Conservation (phyloP, 1,284 basidiomycete species). For the Exobasidium rhododendri region DNA sequence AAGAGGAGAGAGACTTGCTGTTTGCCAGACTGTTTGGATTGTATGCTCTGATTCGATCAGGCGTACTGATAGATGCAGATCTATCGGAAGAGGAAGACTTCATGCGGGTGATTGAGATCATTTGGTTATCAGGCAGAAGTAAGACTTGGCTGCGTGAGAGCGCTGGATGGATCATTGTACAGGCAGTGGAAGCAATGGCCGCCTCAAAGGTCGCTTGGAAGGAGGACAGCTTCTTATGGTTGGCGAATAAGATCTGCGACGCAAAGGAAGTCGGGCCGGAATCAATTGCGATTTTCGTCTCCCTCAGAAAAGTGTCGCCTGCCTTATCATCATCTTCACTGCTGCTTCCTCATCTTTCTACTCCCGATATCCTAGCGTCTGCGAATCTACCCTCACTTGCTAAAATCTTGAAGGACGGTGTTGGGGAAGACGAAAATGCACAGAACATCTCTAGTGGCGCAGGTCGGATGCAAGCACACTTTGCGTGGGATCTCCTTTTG, state of each 20-base stretch:
- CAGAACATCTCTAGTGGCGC: conserved; percentile 49
- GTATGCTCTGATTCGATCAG: conserved; percentile 57
- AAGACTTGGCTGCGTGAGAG: conserved; percentile 91
- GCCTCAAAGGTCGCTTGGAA: conserved; percentile 3
- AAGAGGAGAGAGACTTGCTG: conserved; percentile 85
- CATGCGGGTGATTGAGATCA: conserved; percentile 64
- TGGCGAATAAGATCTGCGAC: conserved; percentile 23
- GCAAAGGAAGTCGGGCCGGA: conserved; percentile 73
- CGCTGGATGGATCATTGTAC: conserved; percentile 76
- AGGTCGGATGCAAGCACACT: conserved; percentile 66
- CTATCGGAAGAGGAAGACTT: conserved; percentile 65
- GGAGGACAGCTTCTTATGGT: conserved; percentile 30
- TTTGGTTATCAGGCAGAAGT: conserved; percentile 71
- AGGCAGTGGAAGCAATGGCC: conserved; percentile 44
- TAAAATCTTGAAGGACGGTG: conserved; percentile 61
- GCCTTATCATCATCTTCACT: neutral
- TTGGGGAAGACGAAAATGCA: conserved; percentile 56
- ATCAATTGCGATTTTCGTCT: conserved; percentile 76
- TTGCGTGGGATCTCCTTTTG: conserved; percentile 82
- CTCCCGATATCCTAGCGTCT: conserved; percentile 61
- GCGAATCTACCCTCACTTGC: conserved; percentile 73
- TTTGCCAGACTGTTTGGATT: conserved; percentile 92
- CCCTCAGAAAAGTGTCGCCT: conserved; percentile 56
- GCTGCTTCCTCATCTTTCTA: neutral
- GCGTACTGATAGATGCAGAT: conserved; percentile 63